Evolutionary conservation across 495 filamentous ascomycete genomes (phyloP), one percentile per base, ranked within the genome.

Genomic region (Lasiosphaeris hirsuta): DNA sequence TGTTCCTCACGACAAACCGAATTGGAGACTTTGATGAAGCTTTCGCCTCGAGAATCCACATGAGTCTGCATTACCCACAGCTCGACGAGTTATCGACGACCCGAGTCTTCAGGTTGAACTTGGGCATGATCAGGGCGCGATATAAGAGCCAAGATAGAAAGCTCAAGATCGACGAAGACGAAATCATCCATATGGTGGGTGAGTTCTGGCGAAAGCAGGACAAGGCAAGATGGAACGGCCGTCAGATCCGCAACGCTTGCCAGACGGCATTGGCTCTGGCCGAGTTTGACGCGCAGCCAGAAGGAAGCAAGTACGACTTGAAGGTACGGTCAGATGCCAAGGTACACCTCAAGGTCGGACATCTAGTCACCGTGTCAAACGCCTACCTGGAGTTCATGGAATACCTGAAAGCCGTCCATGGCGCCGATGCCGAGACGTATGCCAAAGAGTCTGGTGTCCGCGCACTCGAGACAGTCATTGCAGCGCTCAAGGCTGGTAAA

Each of bases 1-100:
- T 80, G 13, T 75, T 81, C 62, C 66, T 79, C 18, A 79, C 75
- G 1, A 75, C 75, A 19, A 79, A 78, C 55, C 68, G 72, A 4
- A 36, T 59, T 7, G 43, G 42, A 0, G 54, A 54, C 15, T 73
- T 82, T 34, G 79, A 82, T 50, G 69, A 75, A 49, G 79, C 78
- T 0, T 78, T 82, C 57, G 67, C 72, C 39, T 77, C 71, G 0
- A 73, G 79, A 19, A 73, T 81, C 15, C 76, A 82, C 54, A 65
- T 81, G 1, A 60, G 65, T 9, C 69, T 84, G 0, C 68, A 78
- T 36, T 84, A 79, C 62, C 53, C 53, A 3, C 42, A 7, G 9
- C 53, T 56, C 10, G 35, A 23, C 34, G 3, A 33, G n/a, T 14
- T 43, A 15, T 19, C 39, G 1, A 63, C 61, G 1, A 18, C 17